Conservation (phyloP, 2,329 filamentous ascomycete species). For the Phaeosphaeriaceae sp. region DNA sequence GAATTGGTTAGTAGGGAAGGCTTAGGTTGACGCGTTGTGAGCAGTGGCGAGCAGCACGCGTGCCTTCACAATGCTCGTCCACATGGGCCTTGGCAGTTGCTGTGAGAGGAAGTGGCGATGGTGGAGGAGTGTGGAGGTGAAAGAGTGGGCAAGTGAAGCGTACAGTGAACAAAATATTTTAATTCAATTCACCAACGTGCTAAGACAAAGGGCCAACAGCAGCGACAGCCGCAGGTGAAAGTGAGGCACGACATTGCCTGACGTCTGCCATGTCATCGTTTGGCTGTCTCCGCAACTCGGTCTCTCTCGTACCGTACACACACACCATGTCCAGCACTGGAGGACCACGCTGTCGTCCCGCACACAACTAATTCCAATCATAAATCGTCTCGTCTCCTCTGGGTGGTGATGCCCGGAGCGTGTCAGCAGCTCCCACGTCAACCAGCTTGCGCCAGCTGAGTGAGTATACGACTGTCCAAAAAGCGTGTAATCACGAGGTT, state of each 20-base stretch:
- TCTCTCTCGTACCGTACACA: too few relatives aligned
- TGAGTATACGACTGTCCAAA: slow-evolving; percentile 62
- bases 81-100: slow-evolving; percentile 13
- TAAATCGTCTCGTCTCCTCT: slow-evolving; percentile 53
- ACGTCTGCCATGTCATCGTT: too few relatives aligned
- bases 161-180: background rate
- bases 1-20: slow-evolving; percentile 3
- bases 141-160: background rate
- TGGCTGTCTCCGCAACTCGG: too few relatives aligned
- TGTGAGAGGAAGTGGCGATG: slow-evolving; percentile 1
- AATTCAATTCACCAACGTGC: slow-evolving; percentile 10
- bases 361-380: slow-evolving; percentile 54
- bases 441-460: slow-evolving; percentile 55
- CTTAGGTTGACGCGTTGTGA: background rate
- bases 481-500: slow-evolving; percentile 78
- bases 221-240: background rate
- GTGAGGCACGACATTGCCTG: too few relatives aligned
- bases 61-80: slow-evolving; percentile 4
- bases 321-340: background rate
- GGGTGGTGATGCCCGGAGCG: slow-evolving; percentile 57
- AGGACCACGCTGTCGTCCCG: background rate
- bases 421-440: slow-evolving; percentile 57
- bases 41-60: slow-evolving; percentile 3
- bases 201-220: slow-evolving; percentile 15
- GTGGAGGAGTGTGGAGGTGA: slow-evolving; percentile 1